These are phyloP conservation scores for Eragrostis curvula DNA, from an alignment of 176 grass and related monocot genomes.

Conservation along the genomic window DNA sequence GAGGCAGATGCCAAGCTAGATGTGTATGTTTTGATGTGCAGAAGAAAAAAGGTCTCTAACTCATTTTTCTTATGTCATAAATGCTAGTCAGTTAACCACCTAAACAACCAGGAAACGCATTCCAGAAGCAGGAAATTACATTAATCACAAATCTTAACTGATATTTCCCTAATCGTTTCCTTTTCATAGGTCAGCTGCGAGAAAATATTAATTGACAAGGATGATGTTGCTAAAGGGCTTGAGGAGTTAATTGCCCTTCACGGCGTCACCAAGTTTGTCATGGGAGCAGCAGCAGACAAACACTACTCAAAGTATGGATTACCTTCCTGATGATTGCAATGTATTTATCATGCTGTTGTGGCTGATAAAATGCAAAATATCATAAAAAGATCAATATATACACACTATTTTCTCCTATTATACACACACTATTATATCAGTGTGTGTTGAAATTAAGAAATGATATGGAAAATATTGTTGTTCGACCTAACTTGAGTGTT, in stretches of 20 bases:
- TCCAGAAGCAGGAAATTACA: not conserved
- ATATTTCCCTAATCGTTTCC: not conserved
- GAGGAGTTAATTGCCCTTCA: slow-evolving; percentile 49
- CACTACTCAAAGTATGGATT: slow-evolving; percentile 55
- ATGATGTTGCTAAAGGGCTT: slow-evolving; percentile 58
- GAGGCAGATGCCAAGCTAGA: slow-evolving; percentile 46
- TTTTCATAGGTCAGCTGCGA: slow-evolving; percentile 44
- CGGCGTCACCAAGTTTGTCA: slow-evolving; percentile 54
- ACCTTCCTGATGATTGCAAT: not conserved
- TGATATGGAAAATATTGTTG: not conserved
- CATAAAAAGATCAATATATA: not conserved
- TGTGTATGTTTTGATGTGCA: slow-evolving; percentile 50
- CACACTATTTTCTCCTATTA: not conserved
- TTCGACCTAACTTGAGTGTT: slow-evolving; percentile 8
- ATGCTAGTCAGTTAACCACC: not conserved
- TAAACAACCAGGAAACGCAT: not conserved
- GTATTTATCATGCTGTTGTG: not conserved
- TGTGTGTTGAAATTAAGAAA: not conserved
- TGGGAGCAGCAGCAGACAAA: slow-evolving; percentile 69
- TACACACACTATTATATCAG: not conserved
- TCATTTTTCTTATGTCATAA: not conserved
- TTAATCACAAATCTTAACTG: not conserved
- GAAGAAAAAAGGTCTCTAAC: slow-evolving; percentile 41
- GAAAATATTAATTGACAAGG: slow-evolving; percentile 56
- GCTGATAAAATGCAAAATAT: not conserved